Base-by-base conservation (phyloP, 2,329 filamentous ascomycete species). In the Aureobasidium sp. region DNA sequence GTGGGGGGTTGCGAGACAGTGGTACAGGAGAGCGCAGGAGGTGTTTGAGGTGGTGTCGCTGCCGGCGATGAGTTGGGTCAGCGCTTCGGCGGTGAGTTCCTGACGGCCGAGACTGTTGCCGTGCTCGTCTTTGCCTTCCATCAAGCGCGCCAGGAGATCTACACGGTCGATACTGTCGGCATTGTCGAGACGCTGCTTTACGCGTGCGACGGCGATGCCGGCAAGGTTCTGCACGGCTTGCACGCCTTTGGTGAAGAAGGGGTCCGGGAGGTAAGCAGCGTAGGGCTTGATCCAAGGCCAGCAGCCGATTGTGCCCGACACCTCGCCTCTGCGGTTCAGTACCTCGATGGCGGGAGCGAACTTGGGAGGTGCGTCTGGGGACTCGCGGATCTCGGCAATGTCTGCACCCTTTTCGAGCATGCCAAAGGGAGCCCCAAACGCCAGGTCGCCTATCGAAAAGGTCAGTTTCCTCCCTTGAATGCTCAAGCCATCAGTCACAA, bases 21-120 rank as follows among this genome's bases (percentile, higher is more conserved):
- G 89, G 76, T 86, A 95, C 0, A 96, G 79, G 38, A 95, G 80
- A 0, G 90, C 90, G 69, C 91, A 95, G 2, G 87, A 87, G 0
- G 91, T 87, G 75, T 90, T 91, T 55, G 84, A 87, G 0, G 87
- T 90, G 0, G 88, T 91, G 72, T 91, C 88, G 45, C 81, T 85
- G 27, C 88, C 88, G 1, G 88, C 88, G 66, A 91, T 95, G 43
- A 96, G 81, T 73, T 96, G 91, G 0, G 91, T 96, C 27, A 95
- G 77, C 0, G 91, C 91, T 75, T 96, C 92, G 37, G 90, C 90
- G 0, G 90, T 95, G 57, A 96, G 79, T 71, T 96, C 91, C 66
- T 88, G 82, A 27, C 88, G 82, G 4, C 88, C 86, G 0, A 96
- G 81, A 11, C 84, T 86, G 62, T 89, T 78, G 60, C 90, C 91